phyloP scores from a whole-genome alignment of 306 rosid genomes.

The Bauhinia variegata region DNA sequence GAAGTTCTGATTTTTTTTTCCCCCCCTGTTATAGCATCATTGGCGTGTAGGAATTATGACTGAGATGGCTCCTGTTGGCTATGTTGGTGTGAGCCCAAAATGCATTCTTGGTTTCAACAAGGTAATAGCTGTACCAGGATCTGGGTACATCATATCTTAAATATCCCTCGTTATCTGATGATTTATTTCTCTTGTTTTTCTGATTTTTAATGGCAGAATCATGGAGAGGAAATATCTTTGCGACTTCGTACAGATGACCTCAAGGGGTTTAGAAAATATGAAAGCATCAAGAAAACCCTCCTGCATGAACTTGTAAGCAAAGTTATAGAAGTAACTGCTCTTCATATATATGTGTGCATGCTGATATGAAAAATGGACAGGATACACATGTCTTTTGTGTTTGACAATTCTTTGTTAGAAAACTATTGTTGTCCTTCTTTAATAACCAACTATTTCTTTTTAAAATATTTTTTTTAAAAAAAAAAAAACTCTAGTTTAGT shows the following conservation, averaged over 20 bases:
- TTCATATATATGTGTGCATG: not conserved
- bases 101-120: constrained; percentile 89
- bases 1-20: constrained; percentile 39
- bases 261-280: constrained; percentile 90
- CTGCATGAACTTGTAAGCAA: constrained; percentile 92
- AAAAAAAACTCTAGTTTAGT: not conserved
- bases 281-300: constrained; percentile 85
- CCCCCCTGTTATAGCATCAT: constrained; percentile 69
- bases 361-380: not conserved
- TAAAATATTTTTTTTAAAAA: not conserved
- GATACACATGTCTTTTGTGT: not conserved
- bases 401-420: not conserved
- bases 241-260: constrained; percentile 96
- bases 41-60: constrained; percentile 98
- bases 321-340: not conserved
- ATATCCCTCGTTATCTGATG: not conserved
- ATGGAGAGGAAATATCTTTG: constrained; percentile 93
- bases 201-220: constrained; percentile 56
- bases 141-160: not conserved
- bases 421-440: not conserved
- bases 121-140: constrained; percentile 51
- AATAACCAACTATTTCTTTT: not conserved
- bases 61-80: constrained; percentile 96
- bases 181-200: constrained; percentile 16
- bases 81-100: constrained; percentile 91